These are phyloP conservation scores for Diplodia seriata DNA, from an alignment of 2,329 filamentous ascomycete genomes.

Conservation along the genomic window DNA sequence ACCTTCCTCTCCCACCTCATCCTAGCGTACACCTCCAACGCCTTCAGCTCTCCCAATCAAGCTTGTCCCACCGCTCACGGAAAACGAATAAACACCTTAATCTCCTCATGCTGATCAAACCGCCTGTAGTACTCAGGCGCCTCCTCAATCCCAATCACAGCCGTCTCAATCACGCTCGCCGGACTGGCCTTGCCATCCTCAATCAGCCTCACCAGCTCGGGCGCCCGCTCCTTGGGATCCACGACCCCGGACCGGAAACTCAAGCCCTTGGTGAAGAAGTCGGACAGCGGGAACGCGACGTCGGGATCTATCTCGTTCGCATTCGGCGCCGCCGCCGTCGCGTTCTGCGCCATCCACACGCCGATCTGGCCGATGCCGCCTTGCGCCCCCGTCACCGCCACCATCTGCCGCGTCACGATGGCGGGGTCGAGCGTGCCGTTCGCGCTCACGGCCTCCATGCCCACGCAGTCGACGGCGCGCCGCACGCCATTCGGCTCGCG, in stretches of 20 bases:
- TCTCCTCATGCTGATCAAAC: slow-evolving; percentile 36
- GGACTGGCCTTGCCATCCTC: slow-evolving; percentile 35
- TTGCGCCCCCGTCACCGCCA: slow-evolving; percentile 39
- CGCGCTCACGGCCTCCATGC: no score
- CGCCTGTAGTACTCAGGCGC: slow-evolving; percentile 36
- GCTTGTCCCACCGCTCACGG: slow-evolving; percentile 10
- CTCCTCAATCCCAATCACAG: slow-evolving; percentile 36
- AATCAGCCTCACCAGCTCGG: slow-evolving; percentile 36
- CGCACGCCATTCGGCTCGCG: no score
- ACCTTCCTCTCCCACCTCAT: no score
- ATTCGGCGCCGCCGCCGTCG: slow-evolving; percentile 8
- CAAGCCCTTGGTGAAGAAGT: slow-evolving; percentile 34
- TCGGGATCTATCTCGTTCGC: slow-evolving; percentile 25
- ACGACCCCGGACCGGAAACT: slow-evolving; percentile 35
- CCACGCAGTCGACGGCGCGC: no score
- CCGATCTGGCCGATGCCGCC: slow-evolving; percentile 45
- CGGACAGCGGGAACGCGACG: slow-evolving; percentile 32
- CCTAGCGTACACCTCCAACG: no score
- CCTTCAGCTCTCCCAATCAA: no score
- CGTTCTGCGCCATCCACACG: slow-evolving; percentile 34
- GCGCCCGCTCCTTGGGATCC: slow-evolving; percentile 31
- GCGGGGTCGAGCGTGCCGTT: slow-evolving; percentile 38
- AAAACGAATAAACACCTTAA: slow-evolving; percentile 38
- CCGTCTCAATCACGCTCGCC: slow-evolving; percentile 34
- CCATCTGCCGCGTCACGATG: slow-evolving; percentile 39